Percentiles rank a stretch among this genome's conserved stretches.
Conservation (phyloP, 768 basidiomycete genomes). For the Nevesoporus exiguus region DNA sequence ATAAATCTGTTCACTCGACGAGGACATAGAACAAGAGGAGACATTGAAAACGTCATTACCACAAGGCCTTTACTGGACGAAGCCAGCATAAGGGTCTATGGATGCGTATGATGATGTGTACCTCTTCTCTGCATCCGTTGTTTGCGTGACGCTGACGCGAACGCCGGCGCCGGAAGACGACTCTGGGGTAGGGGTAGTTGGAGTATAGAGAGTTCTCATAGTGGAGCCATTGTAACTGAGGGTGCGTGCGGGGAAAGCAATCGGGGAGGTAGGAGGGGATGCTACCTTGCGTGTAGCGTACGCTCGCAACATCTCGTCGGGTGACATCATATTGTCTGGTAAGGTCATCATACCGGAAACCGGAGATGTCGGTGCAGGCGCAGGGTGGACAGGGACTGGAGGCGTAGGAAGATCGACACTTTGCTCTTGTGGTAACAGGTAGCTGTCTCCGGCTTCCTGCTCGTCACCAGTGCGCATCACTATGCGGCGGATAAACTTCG, state of each 20-base stretch:
- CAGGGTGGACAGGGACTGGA: slow-evolving; percentile 32
- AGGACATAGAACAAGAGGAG: background rate
- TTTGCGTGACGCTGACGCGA: slow-evolving; percentile 9
- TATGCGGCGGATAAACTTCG: slow-evolving; percentile 25
- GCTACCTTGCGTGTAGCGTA: slow-evolving; percentile 52
- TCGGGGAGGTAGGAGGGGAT: slow-evolving; percentile 32
- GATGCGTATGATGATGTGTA: slow-evolving; percentile 25
- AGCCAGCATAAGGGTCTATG: slow-evolving; percentile 25
- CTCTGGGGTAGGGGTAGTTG: slow-evolving; percentile 16
- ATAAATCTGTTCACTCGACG: too few relatives aligned
- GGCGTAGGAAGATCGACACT: slow-evolving; percentile 30
- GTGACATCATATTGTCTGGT: slow-evolving; percentile 47
- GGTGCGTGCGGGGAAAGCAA: slow-evolving; percentile 29
- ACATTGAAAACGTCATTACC: background rate
- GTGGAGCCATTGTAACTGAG: slow-evolving; percentile 23
- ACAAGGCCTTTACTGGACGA: slow-evolving; percentile 6
- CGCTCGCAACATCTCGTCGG: slow-evolving; percentile 75
- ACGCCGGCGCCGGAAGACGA: background rate
- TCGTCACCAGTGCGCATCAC: slow-evolving; percentile 69
- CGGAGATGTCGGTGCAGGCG: slow-evolving; percentile 33
- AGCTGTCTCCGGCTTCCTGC: slow-evolving; percentile 36
- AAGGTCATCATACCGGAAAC: slow-evolving; percentile 36
- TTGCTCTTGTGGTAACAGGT: slow-evolving; percentile 39
- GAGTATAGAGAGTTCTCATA: slow-evolving; percentile 31
- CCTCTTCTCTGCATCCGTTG: slow-evolving; percentile 21